Evolutionary conservation across 192 early-diverging fungal genomes (phyloP), one percentile per base, ranked within the genome.

Genomic region (Kappamyces sp.): DNA sequence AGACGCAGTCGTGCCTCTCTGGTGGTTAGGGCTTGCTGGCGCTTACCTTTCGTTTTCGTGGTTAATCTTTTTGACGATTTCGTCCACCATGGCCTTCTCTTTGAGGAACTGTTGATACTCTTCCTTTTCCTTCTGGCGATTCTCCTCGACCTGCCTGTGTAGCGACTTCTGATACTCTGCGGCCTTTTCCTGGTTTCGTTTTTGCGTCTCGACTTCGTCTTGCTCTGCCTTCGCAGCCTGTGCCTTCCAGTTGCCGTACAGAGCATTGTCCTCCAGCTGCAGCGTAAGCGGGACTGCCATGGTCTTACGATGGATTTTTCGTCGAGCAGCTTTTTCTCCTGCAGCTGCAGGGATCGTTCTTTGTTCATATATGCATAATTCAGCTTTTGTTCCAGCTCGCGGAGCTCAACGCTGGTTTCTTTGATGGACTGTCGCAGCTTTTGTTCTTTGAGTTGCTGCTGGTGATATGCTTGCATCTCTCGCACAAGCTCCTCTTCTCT

Each of bases 281-380:
- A 34, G n/a, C 34, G 51, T 44, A 7, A 49, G 2, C 23, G 2
- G 2, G 2, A 9, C 33, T 9, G 6, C 9, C 15, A 10, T 38
- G 4, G 0, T 35, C 42, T 5, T 1, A 63, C 68, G 62, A 71
- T 63, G 44, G 61, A 63, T 40, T 48, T 47, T 52, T 73, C 55
- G 31, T 49, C 40, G 5, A 64, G 39, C 60, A 78, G 40, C 33
- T 62, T 60, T 67, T 73, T 78, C 47, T 82, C 69, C 64, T 82
- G 67, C 33, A 77, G 58, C 65, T 84, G 82, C 43, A 79, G 49
- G 9, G 73, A 47, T 15, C 82, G 63, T 59, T 82, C 79, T 55
- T 83, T 78, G 65, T 84, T 84, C 73, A 78, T 79, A 55, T 84
- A 84, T 0, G 82, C 82, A 44, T 79, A 73, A 52, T 79, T 77